phyloP scores from a whole-genome alignment of 2,329 filamentous ascomycete species.

The Penicillium sp. region DNA sequence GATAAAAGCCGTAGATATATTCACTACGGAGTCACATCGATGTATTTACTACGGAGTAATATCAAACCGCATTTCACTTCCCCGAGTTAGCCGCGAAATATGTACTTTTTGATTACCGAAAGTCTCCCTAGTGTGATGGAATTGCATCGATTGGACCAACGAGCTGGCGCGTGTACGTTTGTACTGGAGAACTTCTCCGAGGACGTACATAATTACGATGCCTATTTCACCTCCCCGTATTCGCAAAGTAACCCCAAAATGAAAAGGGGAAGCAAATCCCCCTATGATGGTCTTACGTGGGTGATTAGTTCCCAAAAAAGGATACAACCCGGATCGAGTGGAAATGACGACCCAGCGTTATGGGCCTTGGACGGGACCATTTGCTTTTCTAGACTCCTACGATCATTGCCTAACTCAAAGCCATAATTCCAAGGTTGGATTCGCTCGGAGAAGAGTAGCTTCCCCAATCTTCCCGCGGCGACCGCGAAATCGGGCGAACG shows the following conservation, averaged over 20 bases:
- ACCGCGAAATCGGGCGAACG: not conserved
- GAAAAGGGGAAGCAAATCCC: not conserved
- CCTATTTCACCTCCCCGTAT: not conserved
- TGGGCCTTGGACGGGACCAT: not conserved
- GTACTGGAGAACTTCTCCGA: not conserved
- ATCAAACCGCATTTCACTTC: not conserved
- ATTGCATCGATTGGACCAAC: not conserved
- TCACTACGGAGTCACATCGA: not conserved
- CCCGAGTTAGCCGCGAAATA: not conserved
- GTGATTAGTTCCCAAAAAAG: not conserved
- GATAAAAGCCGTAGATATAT: not conserved
- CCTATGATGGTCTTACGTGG: too few relatives aligned
- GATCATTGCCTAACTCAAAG: slow-evolving; percentile 5
- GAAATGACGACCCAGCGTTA: not conserved
- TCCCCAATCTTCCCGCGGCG: not conserved
- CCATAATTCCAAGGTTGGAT: not conserved
- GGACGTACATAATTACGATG: not conserved
- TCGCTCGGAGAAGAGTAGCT: not conserved
- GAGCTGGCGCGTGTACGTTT: not conserved
- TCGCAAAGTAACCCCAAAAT: not conserved
- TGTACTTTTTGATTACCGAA: not conserved
- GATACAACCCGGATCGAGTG: not conserved
- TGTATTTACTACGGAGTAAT: not conserved
- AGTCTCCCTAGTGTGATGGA: not conserved
- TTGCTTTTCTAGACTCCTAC: slow-evolving; percentile 10